Conservation (phyloP, 305 asterid species). For the Euphrasia arctica region DNA sequence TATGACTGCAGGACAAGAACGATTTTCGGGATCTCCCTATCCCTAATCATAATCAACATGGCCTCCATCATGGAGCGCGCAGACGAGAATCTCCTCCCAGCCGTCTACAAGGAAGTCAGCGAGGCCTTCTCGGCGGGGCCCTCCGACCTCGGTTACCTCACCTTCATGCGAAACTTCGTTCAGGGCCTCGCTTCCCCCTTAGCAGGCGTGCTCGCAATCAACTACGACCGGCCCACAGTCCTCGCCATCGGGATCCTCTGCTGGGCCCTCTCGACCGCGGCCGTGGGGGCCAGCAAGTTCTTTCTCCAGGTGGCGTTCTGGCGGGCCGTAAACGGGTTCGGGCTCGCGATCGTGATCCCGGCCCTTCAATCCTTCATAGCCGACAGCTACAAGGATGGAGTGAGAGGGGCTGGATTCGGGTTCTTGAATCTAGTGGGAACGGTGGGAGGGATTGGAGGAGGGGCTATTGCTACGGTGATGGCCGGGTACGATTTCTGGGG, state of each 20-base stretch:
- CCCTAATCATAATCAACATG: slow-evolving; percentile 85
- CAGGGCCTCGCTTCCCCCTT: slow-evolving; percentile 92
- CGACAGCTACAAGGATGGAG: slow-evolving; percentile 79
- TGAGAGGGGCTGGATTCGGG: slow-evolving; percentile 90
- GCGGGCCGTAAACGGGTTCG: slow-evolving; percentile 91
- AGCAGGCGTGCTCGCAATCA: slow-evolving; percentile 84
- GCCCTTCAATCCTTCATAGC: slow-evolving; percentile 94
- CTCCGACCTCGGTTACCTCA: slow-evolving; percentile 94
- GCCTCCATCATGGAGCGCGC: slow-evolving; percentile 99
- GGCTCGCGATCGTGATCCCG: slow-evolving; percentile 93
- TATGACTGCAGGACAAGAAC: slow-evolving; percentile 47
- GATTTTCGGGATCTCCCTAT: slow-evolving; percentile 78
- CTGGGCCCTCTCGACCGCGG: slow-evolving; percentile 96
- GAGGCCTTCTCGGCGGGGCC: slow-evolving; percentile 92
- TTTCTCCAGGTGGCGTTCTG: slow-evolving; percentile 81
- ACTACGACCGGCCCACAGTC: slow-evolving; percentile 83
- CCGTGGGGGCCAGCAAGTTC: slow-evolving; percentile 81
- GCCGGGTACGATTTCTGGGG: slow-evolving; percentile 78
- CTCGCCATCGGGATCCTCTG: slow-evolving; percentile 85
- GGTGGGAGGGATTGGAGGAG: slow-evolving; percentile 96
- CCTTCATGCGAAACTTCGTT: slow-evolving; percentile 68
- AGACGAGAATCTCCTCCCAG: slow-evolving; percentile 95
- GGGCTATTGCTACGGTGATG: slow-evolving; percentile 95
- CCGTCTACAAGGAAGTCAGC: slow-evolving; percentile 98
- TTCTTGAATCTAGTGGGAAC: slow-evolving; percentile 78